These are phyloP conservation scores for Volvariella surrecta DNA, from an alignment of 1,284 basidiomycete species.

Conservation along the genomic window DNA sequence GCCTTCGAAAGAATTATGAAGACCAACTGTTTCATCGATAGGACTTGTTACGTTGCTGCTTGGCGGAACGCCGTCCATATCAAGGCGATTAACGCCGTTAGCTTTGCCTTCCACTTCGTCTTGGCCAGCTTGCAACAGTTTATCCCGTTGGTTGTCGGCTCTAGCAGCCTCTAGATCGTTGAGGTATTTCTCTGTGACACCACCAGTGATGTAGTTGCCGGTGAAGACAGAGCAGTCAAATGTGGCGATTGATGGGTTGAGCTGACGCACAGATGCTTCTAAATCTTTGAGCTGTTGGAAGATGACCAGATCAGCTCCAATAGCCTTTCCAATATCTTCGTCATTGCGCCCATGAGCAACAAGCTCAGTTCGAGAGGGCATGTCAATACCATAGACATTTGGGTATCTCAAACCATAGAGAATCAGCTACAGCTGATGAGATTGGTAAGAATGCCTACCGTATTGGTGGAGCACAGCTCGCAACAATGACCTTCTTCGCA, in stretches of 20 bases:
- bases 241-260: conserved; percentile 72
- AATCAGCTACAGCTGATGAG: neutral
- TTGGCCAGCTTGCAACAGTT: conserved; percentile 30
- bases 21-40: conserved; percentile 62
- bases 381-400: conserved; percentile 99
- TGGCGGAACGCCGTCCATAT: conserved; percentile 20
- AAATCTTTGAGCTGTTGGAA: conserved; percentile 96
- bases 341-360: conserved; percentile 83
- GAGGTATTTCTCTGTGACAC: conserved; percentile 87
- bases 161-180: conserved; percentile 69
- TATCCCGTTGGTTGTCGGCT: conserved; percentile 77
- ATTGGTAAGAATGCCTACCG: conserved; percentile 33
- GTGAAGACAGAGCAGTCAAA: conserved; percentile 99
- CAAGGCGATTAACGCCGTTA: conserved; percentile 20
- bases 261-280: conserved; percentile 78
- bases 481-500: conserved; percentile 95
- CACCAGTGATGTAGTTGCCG: conserved; percentile 94
- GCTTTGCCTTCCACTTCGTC: conserved; percentile 26
- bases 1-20: conserved; percentile 46
- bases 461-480: conserved; percentile 96
- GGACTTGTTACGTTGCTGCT: conserved; percentile 43
- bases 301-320: conserved; percentile 95
- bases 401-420: conserved; percentile 56
- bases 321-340: conserved; percentile 72
- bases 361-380: conserved; percentile 92